A percentile compares a stretch with the other conserved stretches of the same genome.
phyloP scores from a whole-genome alignment of 257 asterid species.

The Capsicum rhomboideum region DNA sequence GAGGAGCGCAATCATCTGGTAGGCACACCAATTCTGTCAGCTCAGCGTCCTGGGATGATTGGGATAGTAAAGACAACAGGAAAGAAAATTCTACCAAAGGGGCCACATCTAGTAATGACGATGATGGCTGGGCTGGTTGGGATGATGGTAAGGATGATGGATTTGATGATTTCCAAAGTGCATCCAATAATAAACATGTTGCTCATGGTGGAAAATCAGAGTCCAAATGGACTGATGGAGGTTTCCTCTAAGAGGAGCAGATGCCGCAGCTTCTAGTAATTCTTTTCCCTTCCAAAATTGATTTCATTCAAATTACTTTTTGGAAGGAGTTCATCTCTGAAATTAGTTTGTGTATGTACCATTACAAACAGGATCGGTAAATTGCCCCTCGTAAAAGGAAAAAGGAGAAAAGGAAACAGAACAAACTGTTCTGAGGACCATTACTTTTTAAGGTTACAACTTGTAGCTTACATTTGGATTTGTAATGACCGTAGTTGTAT shows the following conservation, averaged over 20 bases:
- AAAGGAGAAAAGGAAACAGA: conserved; percentile 8
- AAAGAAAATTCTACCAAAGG: conserved; percentile 38
- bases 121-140: conserved; percentile 97
- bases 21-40: conserved; percentile 29
- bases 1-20: conserved; percentile 28
- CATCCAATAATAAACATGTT: conserved; percentile 35
- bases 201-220: conserved; percentile 55
- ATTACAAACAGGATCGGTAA: conserved; percentile 17
- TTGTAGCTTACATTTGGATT: conserved; percentile 18
- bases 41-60: conserved; percentile 69
- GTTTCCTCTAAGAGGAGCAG: conserved; percentile 50
- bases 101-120: conserved; percentile 33
- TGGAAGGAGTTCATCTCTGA: conserved; percentile 13
- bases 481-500: conserved; percentile 1
- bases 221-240: conserved; percentile 63
- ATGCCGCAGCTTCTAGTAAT: conserved; percentile 4
- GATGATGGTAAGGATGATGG: conserved; percentile 72
- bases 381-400: not conserved
- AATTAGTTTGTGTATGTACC: conserved; percentile 19
- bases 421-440: conserved; percentile 17
- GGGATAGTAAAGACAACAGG: conserved; percentile 56
- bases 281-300: conserved; percentile 15
- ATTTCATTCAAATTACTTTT: conserved; percentile 2
- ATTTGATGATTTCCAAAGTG: conserved; percentile 35
- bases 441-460: not conserved